Evolutionary conservation across 768 basidiomycete species (phyloP).

Genomic region (Kwoniella sp.): DNA sequence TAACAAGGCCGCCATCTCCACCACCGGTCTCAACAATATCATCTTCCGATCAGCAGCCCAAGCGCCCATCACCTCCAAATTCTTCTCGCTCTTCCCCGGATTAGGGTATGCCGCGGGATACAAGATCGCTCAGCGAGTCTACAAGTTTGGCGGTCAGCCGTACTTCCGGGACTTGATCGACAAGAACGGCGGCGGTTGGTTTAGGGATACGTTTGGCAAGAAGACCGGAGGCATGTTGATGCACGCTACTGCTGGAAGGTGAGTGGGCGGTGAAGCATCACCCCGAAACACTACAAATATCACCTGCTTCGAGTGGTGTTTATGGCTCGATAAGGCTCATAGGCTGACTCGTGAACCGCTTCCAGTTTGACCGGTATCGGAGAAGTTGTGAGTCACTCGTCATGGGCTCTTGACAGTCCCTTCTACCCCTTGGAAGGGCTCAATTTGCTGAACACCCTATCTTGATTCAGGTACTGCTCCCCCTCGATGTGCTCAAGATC

Average conservation of each 20-base stretch:
- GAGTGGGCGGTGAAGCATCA: constrained; percentile 34
- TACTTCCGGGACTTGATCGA: constrained; percentile 93
- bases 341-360: not conserved
- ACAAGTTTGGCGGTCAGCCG: constrained; percentile 98
- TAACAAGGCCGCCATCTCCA: constrained; percentile 68
- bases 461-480: constrained; percentile 68
- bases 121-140: constrained; percentile 89
- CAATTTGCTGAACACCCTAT: constrained; percentile 1
- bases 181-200: constrained; percentile 75
- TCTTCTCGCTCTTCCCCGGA: constrained; percentile 91
- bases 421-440: not conserved
- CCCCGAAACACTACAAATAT: not conserved
- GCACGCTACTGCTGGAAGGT: constrained; percentile 94
- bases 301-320: not conserved
- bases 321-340: not conserved
- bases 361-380: constrained; percentile 74
- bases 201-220: constrained; percentile 85
- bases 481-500: constrained; percentile 95
- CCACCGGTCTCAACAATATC: constrained; percentile 66
- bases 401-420: too few relatives aligned
- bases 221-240: constrained; percentile 94
- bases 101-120: constrained; percentile 98
- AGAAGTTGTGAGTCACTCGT: constrained; percentile 73
- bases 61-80: constrained; percentile 67
- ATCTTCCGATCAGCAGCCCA: constrained; percentile 83